Evolutionary conservation across 768 basidiomycete genomes (phyloP).

Genomic region (Kockovaella imperatae): DNA sequence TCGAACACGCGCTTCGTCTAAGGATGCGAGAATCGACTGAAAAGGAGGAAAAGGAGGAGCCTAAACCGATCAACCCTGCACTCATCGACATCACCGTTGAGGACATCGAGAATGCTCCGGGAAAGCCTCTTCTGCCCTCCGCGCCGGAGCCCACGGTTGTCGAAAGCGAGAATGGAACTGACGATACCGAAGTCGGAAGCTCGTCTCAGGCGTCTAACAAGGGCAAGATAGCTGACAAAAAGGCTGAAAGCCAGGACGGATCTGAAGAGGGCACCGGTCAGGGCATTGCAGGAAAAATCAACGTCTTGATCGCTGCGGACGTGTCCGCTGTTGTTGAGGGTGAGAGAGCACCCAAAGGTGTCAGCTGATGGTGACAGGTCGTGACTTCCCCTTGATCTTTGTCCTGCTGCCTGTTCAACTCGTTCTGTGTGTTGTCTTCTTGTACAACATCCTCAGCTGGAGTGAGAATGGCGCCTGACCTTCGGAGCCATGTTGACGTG

Average conservation of each 20-base stretch:
- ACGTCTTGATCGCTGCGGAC: conserved; percentile 67
- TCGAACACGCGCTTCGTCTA: conserved; percentile 71
- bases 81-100: conserved; percentile 17
- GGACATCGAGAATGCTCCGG: conserved; percentile 13
- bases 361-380: conserved; percentile 11
- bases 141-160: neutral
- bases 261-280: conserved; percentile 22
- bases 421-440: conserved; percentile 46
- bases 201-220: neutral
- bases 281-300: conserved; percentile 62
- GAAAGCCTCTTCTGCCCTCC: neutral
- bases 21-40: conserved; percentile 51
- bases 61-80: too few relatives aligned
- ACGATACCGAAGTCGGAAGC: conserved; percentile 17
- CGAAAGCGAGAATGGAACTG: neutral
- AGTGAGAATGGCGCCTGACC: conserved; percentile 44
- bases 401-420: conserved; percentile 49
- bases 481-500: neutral
- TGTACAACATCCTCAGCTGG: conserved; percentile 53
- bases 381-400: conserved; percentile 45
- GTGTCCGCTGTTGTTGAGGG: conserved; percentile 47
- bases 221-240: neutral
- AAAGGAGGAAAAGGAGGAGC: conserved; percentile 21
- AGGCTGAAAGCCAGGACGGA: conserved; percentile 31
- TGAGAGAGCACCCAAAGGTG: neutral